phyloP scores from a whole-genome alignment of 78 protist genomes.

The Pelomyxa schiedti region DNA sequence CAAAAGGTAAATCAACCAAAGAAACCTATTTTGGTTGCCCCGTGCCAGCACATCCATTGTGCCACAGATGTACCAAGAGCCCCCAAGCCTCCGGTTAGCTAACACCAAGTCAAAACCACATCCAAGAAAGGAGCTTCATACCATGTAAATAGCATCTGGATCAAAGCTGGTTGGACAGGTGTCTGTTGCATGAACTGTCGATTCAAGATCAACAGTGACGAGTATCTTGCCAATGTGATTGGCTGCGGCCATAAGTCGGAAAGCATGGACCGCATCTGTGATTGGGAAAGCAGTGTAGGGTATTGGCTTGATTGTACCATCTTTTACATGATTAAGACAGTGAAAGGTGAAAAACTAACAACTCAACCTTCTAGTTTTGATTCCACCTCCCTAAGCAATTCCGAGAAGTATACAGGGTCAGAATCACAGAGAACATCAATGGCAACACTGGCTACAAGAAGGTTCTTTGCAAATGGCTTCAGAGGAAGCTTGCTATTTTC shows the following conservation, averaged over 20 bases:
- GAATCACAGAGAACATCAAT: constrained; percentile 27
- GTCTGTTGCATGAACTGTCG: neutral
- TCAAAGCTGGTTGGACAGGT: neutral
- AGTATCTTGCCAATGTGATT: constrained; percentile 41
- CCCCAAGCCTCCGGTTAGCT: neutral
- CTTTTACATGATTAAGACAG: neutral
- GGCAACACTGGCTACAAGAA: constrained; percentile 30
- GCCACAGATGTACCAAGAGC: no score
- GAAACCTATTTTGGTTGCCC: no score
- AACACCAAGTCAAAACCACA: no score
- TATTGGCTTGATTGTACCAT: constrained; percentile 3
- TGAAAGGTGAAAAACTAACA: no score
- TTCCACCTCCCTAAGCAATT: no score
- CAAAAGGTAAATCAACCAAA: no score
- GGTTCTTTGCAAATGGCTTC: constrained; percentile 22
- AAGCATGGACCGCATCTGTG: constrained; percentile 6
- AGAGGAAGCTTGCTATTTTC: constrained; percentile 11
- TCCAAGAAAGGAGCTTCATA: neutral
- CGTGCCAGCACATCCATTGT: no score
- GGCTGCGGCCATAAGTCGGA: constrained; percentile 33
- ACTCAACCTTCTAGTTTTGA: no score
- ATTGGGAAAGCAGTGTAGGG: neutral
- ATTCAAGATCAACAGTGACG: constrained; percentile 1
- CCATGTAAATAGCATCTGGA: neutral
- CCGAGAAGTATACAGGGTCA: neutral